phyloP scores from a whole-genome alignment of 441 rosid genomes.

The Arabidopsis hybrid region DNA sequence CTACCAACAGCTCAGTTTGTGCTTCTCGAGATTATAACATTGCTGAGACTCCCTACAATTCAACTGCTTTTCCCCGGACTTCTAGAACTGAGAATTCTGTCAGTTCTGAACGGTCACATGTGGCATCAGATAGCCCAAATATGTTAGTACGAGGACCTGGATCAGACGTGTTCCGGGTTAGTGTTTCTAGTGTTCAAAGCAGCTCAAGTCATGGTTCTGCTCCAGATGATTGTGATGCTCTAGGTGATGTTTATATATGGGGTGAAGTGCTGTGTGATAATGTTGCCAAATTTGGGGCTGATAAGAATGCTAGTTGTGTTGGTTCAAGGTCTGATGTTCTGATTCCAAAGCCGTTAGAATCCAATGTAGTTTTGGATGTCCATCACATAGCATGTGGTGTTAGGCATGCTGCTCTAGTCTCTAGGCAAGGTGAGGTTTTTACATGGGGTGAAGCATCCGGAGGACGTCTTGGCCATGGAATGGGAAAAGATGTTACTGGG shows the following conservation, averaged over 20 bases:
- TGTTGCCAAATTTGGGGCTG: slow-evolving; percentile 62
- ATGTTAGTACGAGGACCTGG: slow-evolving; percentile 87
- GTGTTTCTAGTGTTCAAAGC: slow-evolving; percentile 96
- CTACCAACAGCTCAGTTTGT: slow-evolving; percentile 83
- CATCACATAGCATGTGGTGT: slow-evolving; percentile 93
- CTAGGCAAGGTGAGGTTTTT: slow-evolving; percentile 94
- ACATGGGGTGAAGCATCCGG: slow-evolving; percentile 99
- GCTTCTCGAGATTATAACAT: slow-evolving; percentile 70
- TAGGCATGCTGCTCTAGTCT: slow-evolving; percentile 87
- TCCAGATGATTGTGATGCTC: slow-evolving; percentile 91
- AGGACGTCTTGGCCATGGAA: slow-evolving; percentile 96
- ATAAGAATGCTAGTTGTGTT: slow-evolving; percentile 59
- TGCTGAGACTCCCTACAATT: slow-evolving; percentile 64
- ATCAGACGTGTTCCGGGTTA: slow-evolving; percentile 92
- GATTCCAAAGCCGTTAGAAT: slow-evolving; percentile 84
- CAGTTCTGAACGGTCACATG: slow-evolving; percentile 83
- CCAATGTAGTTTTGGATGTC: slow-evolving; percentile 89
- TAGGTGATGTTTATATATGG: slow-evolving; percentile 97
- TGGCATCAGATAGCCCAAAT: slow-evolving; percentile 75
- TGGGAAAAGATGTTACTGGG: slow-evolving; percentile 75
- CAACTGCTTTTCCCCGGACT: slow-evolving; percentile 60
- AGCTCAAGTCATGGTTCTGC: slow-evolving; percentile 97
- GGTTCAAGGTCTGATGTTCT: slow-evolving; percentile 75
- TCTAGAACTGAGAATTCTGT: slow-evolving; percentile 65
- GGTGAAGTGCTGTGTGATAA: slow-evolving; percentile 87